Evolutionary conservation across 306 rosid genomes (phyloP).

Genomic region (Lagenaria siceraria): DNA sequence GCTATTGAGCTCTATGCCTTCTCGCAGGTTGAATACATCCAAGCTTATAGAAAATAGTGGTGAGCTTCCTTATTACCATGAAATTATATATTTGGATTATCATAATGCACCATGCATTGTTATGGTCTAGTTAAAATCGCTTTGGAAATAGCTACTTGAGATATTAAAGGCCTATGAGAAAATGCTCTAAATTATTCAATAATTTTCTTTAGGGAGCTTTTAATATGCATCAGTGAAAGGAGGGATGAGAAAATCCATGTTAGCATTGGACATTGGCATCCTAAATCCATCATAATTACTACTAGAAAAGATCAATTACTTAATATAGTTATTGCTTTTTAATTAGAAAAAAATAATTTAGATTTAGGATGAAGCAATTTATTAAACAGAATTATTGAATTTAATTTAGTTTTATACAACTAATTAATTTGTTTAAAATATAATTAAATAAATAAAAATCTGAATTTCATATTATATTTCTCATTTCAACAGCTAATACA

Average conservation of each 20-base stretch:
- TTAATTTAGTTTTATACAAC: too few relatives aligned
- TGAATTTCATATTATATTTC: not conserved
- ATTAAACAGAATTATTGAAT: too few relatives aligned
- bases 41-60: constrained; percentile 96
- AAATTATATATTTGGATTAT: not conserved
- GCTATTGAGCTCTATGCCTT: constrained; percentile 77
- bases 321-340: not conserved
- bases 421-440: too few relatives aligned
- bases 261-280: not conserved
- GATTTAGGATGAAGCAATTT: not conserved
- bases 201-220: not conserved
- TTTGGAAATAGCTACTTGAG: not conserved
- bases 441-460: too few relatives aligned
- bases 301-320: not conserved
- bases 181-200: not conserved
- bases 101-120: not conserved
- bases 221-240: not conserved
- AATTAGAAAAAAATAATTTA: too few relatives aligned
- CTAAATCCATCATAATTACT: not conserved
- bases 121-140: not conserved
- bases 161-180: not conserved
- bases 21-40: constrained; percentile 92
- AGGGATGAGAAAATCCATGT: not conserved
- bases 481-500: not conserved
- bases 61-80: constrained; percentile 23